phyloP scores from a whole-genome alignment of 2,329 filamentous ascomycete species.

The Aspergillus viridinutans region DNA sequence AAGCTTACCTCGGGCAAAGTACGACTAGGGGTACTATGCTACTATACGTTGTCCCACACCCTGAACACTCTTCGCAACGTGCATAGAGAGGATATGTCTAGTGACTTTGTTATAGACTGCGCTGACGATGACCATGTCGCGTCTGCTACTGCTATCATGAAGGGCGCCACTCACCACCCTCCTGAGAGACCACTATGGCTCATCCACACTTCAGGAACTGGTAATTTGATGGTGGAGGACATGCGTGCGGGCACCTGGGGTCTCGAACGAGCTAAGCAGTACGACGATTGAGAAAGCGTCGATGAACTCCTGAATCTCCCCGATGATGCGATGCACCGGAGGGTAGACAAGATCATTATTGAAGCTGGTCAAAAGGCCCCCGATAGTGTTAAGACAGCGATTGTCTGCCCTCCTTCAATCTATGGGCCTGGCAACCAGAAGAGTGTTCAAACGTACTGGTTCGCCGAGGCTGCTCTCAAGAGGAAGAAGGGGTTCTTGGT shows the following conservation, averaged over 20 bases:
- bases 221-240: conserved; percentile 42
- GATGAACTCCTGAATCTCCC: conserved; percentile 41
- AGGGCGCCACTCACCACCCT: conserved; percentile 35
- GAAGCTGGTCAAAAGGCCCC: conserved; percentile 21
- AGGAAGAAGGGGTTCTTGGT: conserved; percentile 36
- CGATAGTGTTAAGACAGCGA: conserved; percentile 32
- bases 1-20: too few relatives aligned
- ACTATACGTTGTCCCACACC: too few relatives aligned
- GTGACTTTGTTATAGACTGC: conserved; percentile 36
- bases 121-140: conserved; percentile 42
- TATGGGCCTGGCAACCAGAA: conserved; percentile 40
- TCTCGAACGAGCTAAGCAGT: conserved; percentile 40
- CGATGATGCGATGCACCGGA: conserved; percentile 37
- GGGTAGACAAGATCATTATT: conserved; percentile 40
- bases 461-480: conserved; percentile 34
- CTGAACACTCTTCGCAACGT: too few relatives aligned
- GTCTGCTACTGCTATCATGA: conserved; percentile 39
- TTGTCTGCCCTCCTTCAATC: conserved; percentile 40
- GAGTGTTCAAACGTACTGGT: conserved; percentile 41
- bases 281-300: conserved; percentile 45
- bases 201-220: conserved; percentile 46
- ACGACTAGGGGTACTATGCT: too few relatives aligned
- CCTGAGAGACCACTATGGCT: conserved; percentile 35
- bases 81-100: too few relatives aligned
- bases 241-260: conserved; percentile 36